These are phyloP conservation scores for Calycina herbarum DNA, from an alignment of 2,329 filamentous ascomycete species.

Conservation along the genomic window DNA sequence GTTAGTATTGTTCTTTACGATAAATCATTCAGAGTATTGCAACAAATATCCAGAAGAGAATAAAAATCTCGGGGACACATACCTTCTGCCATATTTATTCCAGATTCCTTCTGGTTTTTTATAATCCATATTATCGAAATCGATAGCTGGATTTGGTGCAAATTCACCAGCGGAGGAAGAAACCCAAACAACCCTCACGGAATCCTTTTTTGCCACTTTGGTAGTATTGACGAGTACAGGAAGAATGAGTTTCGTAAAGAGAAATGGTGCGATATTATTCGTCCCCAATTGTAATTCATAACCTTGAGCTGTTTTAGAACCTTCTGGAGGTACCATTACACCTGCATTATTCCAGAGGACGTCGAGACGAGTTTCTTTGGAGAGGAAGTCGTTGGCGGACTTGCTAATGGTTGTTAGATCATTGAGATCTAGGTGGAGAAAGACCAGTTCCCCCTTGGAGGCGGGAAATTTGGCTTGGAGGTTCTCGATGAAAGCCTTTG, in stretches of 20 bases:
- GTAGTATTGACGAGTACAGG: constrained; percentile 22
- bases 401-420: constrained; percentile 41
- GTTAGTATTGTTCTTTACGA: too few species aligned
- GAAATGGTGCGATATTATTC: constrained; percentile 38
- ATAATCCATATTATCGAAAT: constrained; percentile 24
- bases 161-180: neutral
- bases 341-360: constrained; percentile 42
- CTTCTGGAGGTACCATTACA: constrained; percentile 38
- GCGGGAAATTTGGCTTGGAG: constrained; percentile 34
- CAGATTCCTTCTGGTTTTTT: neutral
- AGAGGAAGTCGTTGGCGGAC: constrained; percentile 38
- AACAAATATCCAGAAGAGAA: too few species aligned
- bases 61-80: neutral
- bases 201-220: neutral
- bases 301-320: constrained; percentile 36
- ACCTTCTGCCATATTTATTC: constrained; percentile 16
- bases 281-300: constrained; percentile 40
- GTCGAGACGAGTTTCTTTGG: constrained; percentile 39
- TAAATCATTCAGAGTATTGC: too few species aligned
- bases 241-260: constrained; percentile 38
- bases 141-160: constrained; percentile 10
- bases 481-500: constrained; percentile 38
- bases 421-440: constrained; percentile 39
- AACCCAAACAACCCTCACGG: constrained; percentile 19
- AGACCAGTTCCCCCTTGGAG: constrained; percentile 38